Evolutionary conservation across 2,329 filamentous ascomycete genomes (phyloP).

Genomic region (Metarhizium guizhouense): DNA sequence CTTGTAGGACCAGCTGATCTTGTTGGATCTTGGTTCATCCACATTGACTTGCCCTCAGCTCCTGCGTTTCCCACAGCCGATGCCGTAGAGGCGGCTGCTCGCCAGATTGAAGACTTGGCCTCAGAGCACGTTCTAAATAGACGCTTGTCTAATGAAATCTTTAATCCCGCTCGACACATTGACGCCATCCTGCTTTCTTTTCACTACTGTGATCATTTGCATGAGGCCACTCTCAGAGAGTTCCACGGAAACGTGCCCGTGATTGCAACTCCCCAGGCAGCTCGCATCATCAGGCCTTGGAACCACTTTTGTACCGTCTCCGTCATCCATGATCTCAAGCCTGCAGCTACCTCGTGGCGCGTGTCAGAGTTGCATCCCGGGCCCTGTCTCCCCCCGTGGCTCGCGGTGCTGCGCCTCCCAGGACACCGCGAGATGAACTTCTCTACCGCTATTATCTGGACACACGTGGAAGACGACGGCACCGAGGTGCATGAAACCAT

Average conservation of each 20-base stretch:
- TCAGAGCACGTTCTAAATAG: slow-evolving; percentile 6
- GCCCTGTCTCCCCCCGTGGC: slow-evolving; percentile 4
- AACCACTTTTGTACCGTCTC: slow-evolving; percentile 7
- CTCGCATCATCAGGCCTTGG: slow-evolving; percentile 8
- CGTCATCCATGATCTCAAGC: slow-evolving; percentile 2
- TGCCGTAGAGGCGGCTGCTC: slow-evolving; percentile 6
- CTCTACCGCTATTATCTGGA: slow-evolving; percentile 8
- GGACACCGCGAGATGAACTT: slow-evolving; percentile 10
- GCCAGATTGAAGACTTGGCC: slow-evolving; percentile 8
- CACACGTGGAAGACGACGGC: not conserved
- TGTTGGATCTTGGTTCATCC: slow-evolving; percentile 13
- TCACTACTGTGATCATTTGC: slow-evolving; percentile 8
- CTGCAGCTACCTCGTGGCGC: slow-evolving; percentile 4
- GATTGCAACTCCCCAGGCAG: slow-evolving; percentile 7
- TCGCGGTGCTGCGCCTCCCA: slow-evolving; percentile 6
- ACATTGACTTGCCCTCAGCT: slow-evolving; percentile 9
- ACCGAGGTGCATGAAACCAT: slow-evolving; percentile 6
- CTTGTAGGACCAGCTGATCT: slow-evolving; percentile 16
- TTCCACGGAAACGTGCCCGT: slow-evolving; percentile 6
- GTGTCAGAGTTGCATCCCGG: slow-evolving; percentile 2
- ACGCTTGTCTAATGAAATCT: slow-evolving; percentile 9
- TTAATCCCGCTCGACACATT: slow-evolving; percentile 8
- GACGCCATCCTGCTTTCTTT: slow-evolving; percentile 7
- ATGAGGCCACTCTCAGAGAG: slow-evolving; percentile 7
- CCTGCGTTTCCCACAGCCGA: slow-evolving; percentile 6